Conservation (phyloP, 805 yeast species). For the Metschnikowia cubensis region DNA sequence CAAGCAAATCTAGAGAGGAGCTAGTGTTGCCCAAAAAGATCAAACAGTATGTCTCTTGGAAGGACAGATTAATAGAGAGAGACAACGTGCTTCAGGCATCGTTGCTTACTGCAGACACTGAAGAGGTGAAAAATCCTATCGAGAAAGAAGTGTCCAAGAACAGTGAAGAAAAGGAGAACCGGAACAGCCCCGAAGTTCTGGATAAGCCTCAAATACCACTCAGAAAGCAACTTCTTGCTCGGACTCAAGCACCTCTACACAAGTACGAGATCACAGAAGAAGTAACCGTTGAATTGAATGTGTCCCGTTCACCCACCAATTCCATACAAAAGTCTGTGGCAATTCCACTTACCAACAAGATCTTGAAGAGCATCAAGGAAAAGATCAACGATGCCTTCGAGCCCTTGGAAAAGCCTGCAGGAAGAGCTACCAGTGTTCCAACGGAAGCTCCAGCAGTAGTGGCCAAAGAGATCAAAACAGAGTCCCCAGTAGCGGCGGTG, state of each 20-base stretch:
- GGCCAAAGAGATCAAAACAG: not conserved
- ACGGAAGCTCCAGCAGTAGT: not conserved
- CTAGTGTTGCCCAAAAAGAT: constrained; percentile 29
- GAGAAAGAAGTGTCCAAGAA: not conserved
- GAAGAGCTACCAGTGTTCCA: constrained; percentile 1
- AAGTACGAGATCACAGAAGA: constrained; percentile 4
- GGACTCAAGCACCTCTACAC: constrained; percentile 4
- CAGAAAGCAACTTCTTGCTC: constrained; percentile 21
- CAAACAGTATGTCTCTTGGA: constrained; percentile 35
- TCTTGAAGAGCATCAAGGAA: constrained; percentile 12
- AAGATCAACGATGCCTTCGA: constrained; percentile 20
- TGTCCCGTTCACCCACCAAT: not conserved
- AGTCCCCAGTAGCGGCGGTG: constrained; percentile 6
- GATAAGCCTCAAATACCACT: constrained; percentile 21
- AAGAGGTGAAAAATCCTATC: not conserved
- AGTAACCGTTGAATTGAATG: constrained; percentile 3
- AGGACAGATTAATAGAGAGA: constrained; percentile 28
- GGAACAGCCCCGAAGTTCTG: not conserved
- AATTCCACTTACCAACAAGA: constrained; percentile 14
- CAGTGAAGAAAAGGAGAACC: not conserved
- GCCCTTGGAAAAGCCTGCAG: constrained; percentile 17
- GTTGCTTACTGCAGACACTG: not conserved
- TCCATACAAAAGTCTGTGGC: constrained; percentile 6
- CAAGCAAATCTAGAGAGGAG: constrained; percentile 37
- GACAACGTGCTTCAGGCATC: constrained; percentile 19